phyloP scores from a whole-genome alignment of 1,284 basidiomycete species.

The Kwoniella shivajii region DNA sequence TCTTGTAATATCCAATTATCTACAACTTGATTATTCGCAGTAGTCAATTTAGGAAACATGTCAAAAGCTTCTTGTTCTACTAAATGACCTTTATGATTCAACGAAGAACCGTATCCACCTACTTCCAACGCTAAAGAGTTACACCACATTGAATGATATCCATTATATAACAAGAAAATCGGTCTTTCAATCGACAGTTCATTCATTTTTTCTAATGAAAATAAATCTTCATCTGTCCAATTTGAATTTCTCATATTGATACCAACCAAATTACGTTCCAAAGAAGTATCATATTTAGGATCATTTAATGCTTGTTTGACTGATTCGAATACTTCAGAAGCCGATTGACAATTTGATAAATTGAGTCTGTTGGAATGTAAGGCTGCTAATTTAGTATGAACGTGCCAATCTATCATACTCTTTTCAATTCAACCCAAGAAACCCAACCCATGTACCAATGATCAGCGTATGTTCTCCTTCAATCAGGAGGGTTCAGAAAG shows the following conservation, averaged over 20 bases:
- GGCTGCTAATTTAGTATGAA: constrained; percentile 38
- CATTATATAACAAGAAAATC: constrained; percentile 38
- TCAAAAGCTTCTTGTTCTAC: constrained; percentile 39
- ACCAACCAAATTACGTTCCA: constrained; percentile 19
- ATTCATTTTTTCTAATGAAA: constrained; percentile 33
- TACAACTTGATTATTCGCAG: constrained; percentile 25
- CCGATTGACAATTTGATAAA: constrained; percentile 25
- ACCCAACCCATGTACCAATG: too few relatives aligned
- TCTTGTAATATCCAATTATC: constrained; percentile 35
- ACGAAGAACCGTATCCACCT: constrained; percentile 24
- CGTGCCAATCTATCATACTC: constrained; percentile 40
- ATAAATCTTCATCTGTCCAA: constrained; percentile 36
- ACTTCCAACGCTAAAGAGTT: constrained; percentile 35
- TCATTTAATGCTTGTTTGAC: constrained; percentile 22
- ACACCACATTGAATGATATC: constrained; percentile 42
- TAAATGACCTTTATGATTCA: constrained; percentile 23
- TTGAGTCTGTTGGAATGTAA: constrained; percentile 31
- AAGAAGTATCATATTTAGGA: constrained; percentile 22
- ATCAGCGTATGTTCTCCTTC: background rate
- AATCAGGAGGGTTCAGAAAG: background rate
- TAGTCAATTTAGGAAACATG: constrained; percentile 29
- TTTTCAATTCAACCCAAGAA: too few relatives aligned
- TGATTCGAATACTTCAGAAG: constrained; percentile 21
- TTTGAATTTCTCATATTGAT: constrained; percentile 32
- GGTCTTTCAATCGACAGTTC: constrained; percentile 22